Evolutionary conservation across 441 rosid genomes (phyloP).

Genomic region (Pelargonium myrrhifolium): DNA sequence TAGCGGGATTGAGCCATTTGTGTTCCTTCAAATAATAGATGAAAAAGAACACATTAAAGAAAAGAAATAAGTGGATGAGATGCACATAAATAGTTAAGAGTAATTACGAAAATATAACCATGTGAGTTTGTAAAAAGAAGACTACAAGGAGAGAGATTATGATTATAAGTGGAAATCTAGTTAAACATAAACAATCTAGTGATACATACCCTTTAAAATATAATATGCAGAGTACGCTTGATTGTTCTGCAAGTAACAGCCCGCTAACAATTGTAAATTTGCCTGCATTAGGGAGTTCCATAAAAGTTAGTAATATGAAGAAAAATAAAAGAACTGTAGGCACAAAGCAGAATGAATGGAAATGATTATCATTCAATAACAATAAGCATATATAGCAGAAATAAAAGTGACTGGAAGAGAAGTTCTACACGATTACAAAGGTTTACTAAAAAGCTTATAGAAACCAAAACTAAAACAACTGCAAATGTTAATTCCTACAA

Average conservation of each 20-base stretch:
- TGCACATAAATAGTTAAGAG: neutral
- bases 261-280: conserved; percentile 77
- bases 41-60: conserved; percentile 16
- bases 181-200: conserved; percentile 7
- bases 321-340: neutral
- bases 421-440: neutral
- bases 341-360: neutral
- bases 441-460: neutral
- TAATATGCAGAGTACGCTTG: conserved; percentile 87
- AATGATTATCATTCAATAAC: neutral
- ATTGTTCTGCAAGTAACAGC: conserved; percentile 82
- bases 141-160: neutral
- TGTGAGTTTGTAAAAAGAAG: neutral
- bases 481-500: neutral
- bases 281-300: conserved; percentile 30
- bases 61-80: conserved; percentile 24
- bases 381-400: neutral
- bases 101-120: neutral
- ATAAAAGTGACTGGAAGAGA: neutral
- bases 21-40: conserved; percentile 53
- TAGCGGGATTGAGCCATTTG: conserved; percentile 92
- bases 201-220: conserved; percentile 63
- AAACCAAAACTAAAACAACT: neutral
- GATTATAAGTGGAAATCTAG: conserved; percentile 11
- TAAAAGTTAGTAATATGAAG: conserved; percentile 7